Conservation (phyloP, 805 yeast genomes). For the Cyberlindnera mrakii region DNA sequence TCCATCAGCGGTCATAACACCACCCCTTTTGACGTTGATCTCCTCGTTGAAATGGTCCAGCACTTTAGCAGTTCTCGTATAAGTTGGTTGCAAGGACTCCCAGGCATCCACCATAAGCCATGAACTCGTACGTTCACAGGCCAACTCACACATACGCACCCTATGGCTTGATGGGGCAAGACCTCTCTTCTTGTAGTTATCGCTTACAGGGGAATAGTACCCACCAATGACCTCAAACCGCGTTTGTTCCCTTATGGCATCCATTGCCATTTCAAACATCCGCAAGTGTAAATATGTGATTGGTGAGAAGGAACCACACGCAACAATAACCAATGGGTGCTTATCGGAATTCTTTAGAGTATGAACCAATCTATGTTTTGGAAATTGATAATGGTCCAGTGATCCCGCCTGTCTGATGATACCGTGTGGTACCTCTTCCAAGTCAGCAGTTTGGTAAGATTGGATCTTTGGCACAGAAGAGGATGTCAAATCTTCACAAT, state of each 20-base stretch:
- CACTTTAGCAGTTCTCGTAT: constrained; percentile 91
- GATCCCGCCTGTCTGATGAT: constrained; percentile 78
- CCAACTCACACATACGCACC: constrained; percentile 96
- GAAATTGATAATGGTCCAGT: constrained; percentile 69
- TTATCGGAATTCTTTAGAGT: constrained; percentile 67
- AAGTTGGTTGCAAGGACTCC: constrained; percentile 89
- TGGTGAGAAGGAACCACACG: constrained; percentile 97
- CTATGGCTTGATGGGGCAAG: constrained; percentile 84
- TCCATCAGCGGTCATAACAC: constrained; percentile 58
- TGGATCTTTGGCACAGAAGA: constrained; percentile 27
- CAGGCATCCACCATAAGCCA: constrained; percentile 99
- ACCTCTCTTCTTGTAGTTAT: constrained; percentile 89
- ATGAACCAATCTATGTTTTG: constrained; percentile 77
- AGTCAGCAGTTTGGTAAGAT: constrained; percentile 71
- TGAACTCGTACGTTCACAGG: constrained; percentile 91
- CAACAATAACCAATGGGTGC: constrained; percentile 88
- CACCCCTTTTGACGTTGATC: constrained; percentile 84
- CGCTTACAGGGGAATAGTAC: constrained; percentile 89
- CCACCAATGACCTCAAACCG: constrained; percentile 96
- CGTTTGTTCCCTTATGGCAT: constrained; percentile 85
- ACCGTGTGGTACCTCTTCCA: constrained; percentile 97
- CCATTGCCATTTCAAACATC: constrained; percentile 99
- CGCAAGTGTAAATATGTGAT: constrained; percentile 90
- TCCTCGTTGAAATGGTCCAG: constrained; percentile 96
- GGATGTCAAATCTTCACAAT: constrained; percentile 15